phyloP scores from a whole-genome alignment of 495 filamentous ascomycete species.

The Podospora comata region DNA sequence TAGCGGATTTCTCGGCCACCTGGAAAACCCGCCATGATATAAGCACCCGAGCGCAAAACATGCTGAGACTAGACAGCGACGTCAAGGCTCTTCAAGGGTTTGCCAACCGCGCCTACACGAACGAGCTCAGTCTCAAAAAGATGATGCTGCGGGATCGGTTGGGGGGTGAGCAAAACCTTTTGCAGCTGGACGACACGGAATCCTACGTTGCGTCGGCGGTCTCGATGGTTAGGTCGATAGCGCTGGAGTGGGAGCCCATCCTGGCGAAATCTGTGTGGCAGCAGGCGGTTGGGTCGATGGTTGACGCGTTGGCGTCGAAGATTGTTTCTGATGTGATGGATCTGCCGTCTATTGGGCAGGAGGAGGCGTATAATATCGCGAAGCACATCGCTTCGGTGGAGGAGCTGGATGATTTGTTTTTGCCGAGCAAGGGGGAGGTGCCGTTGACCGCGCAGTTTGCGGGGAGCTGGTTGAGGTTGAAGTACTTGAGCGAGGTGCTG shows the following conservation, averaged over 20 bases:
- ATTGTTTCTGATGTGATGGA: slow-evolving; percentile 84
- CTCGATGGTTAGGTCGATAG: slow-evolving; percentile 63
- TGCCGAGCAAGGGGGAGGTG: slow-evolving; percentile 53
- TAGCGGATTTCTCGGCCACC: slow-evolving; percentile 58
- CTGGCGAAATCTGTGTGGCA: slow-evolving; percentile 77
- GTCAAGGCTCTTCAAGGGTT: slow-evolving; percentile 70
- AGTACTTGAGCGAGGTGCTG: slow-evolving; percentile 82
- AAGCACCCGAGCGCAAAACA: slow-evolving; percentile 43
- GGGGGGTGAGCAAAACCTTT: slow-evolving; percentile 57
- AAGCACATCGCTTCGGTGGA: slow-evolving; percentile 67
- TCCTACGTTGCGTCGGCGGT: slow-evolving; percentile 67
- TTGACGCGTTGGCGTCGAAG: slow-evolving; percentile 76
- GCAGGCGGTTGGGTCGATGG: slow-evolving; percentile 78
- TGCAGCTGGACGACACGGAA: slow-evolving; percentile 60
- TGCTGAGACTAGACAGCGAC: slow-evolving; percentile 65
- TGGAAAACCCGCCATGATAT: slow-evolving; percentile 48
- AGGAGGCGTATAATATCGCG: slow-evolving; percentile 78
- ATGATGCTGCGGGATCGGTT: slow-evolving; percentile 81
- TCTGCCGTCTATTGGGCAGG: slow-evolving; percentile 77
- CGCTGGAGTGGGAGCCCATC: slow-evolving; percentile 73
- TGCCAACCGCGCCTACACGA: slow-evolving; percentile 77
- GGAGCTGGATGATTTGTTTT: slow-evolving; percentile 70
- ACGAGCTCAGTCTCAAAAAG: slow-evolving; percentile 82
- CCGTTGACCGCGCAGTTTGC: slow-evolving; percentile 78
- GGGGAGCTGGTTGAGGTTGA: slow-evolving; percentile 80